Base-by-base conservation (phyloP, 129 eudicot genomes). In the Tagetes patula region DNA sequence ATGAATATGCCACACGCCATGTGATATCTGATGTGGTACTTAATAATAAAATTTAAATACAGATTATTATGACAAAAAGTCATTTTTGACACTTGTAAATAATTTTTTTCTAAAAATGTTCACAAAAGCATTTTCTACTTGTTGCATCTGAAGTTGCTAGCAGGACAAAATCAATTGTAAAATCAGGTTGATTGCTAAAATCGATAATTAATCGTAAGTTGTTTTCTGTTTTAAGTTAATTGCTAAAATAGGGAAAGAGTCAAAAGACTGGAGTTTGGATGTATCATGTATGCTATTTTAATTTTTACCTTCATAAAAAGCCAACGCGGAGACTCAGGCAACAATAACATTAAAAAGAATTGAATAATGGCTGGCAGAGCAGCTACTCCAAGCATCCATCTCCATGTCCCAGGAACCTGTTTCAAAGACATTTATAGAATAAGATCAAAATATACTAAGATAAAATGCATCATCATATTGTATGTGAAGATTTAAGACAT, bases 321-420 rank as follows among this genome's bases (percentile, higher is more conserved):
- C 99, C 99, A 94, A 8, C 97, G 96, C 12, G 98, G 97, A 69
- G 99, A 94, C 74, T 94, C 99, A 1, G 99, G 99, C 75, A 94
- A 73, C 48, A 83, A 81, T 31, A 94, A 71, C 99, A 94, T 90
- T n/a, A 87, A 85, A 0, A 69, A n/a, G 77, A 94, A 94, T 72
- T 94, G 99, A 79, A 94, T 37, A 52, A 90, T 65, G 62, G 99
- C 99, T 8, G 99, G 98, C 65, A 87, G 70, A 9, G 88, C 90
- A 4, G 96, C 96, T 54, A 87, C 82, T 1, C 96, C 96, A 61
- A 90, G 85, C 96, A 90, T 90, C 96, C 93, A 90, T 45, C 96
- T 85, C 96, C 96, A 90, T 34, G 96, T 90, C 67, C 96, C 96
- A 0, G 70, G 75, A 47, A 83, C 87, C 96, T 89, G 82, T 67